Evolutionary conservation across 352 stramenopile genomes (phyloP).

Genomic region (Globisporangium takayamanum): DNA sequence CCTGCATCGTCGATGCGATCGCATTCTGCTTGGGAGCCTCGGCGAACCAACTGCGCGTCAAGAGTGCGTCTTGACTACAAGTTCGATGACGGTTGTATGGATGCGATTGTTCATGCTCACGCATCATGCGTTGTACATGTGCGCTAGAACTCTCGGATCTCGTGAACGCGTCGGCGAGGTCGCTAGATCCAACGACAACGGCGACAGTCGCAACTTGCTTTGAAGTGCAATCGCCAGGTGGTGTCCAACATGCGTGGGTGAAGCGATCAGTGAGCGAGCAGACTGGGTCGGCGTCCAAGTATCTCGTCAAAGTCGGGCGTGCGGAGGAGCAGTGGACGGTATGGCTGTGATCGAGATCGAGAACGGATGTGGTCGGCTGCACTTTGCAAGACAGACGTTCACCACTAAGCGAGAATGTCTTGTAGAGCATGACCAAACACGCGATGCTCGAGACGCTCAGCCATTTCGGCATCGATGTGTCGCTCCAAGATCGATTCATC

Average conservation of each 20-base stretch:
- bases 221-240: not conserved
- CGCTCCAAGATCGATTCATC: slow-evolving; percentile 4
- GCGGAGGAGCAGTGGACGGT: not conserved
- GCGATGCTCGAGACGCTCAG: slow-evolving; percentile 1
- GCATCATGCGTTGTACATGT: not conserved
- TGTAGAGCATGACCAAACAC: not conserved
- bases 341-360: not conserved
- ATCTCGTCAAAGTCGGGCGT: not conserved
- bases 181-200: not conserved
- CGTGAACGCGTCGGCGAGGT: not conserved
- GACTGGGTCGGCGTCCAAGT: not conserved
- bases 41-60: slow-evolving; percentile 2
- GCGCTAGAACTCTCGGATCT: not conserved
- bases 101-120: not conserved
- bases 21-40: slow-evolving; percentile 8
- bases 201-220: not conserved
- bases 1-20: slow-evolving; percentile 8
- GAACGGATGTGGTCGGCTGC: not conserved
- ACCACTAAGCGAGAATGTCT: not conserved
- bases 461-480: not conserved
- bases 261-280: not conserved
- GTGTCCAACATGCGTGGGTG: not conserved
- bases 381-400: not conserved
- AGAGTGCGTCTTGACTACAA: not conserved
- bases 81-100: too few relatives aligned